Evolutionary conservation across 2,329 filamentous ascomycete species (phyloP), one percentile per base, ranked within the genome.

Genomic region (Stachybotrys echinatus): DNA sequence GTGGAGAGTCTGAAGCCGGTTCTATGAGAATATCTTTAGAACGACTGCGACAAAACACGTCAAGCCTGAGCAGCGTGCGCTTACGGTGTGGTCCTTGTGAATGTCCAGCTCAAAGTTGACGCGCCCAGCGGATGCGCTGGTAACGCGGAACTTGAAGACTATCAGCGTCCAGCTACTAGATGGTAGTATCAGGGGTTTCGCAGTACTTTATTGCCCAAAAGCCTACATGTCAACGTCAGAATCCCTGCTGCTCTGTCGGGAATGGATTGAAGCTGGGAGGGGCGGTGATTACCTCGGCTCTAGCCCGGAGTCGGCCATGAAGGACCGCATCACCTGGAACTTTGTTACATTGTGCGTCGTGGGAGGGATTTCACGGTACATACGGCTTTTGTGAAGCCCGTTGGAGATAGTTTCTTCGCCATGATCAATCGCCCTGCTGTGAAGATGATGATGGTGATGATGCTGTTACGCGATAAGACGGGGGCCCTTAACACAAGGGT

Each of bases 271-370:
- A n/a, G n/a, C n/a, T 34, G 27, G 27, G 27, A n/a, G n/a, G n/a
- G n/a, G n/a, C n/a, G n/a, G n/a, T n/a, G 3, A 34, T 34, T 64
- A 95, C 92, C 88, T 88, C 65, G 90, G 90, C 68, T 96, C 92
- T 19, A 97, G 73, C 6, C 92, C 92, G 5, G 91, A 96, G 55
- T 89, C 88, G 57, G 81, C 80, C 73, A 88, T 83, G 68, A 96
- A 96, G 2, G 89, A 92, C 65, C 88, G 87, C 75, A 90, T 80
- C 44, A 95, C 89, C 89, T 94, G 51, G 10, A 12, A n/a, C 2
- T 20, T 5, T 12, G n/a, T n/a, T n/a, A n/a, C 7, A 4, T 20
- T 17, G 17, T 3, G 0, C 3, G 22, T 61, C 10, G 51, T 23
- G 21, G n/a, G 43, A 45, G 37, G 23, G 27, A 20, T 12, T 12